Percentiles rank a stretch among this genome's conserved stretches.
Evolutionary conservation across 306 rosid species (phyloP).

Genomic region (Glycine latifolia): DNA sequence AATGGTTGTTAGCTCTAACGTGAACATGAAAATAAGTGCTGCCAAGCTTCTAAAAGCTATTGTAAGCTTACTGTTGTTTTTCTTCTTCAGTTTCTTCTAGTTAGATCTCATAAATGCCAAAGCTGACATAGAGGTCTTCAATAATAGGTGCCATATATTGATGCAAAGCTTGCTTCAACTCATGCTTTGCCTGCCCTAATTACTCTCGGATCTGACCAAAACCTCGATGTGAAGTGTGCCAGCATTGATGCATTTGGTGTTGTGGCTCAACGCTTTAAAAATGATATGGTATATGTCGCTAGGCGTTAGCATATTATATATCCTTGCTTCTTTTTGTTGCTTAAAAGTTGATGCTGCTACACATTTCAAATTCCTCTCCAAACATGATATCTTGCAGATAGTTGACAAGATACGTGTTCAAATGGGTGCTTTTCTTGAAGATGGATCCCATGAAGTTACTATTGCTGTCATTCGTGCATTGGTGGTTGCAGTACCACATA

Average conservation of each 20-base stretch:
- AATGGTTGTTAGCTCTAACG: slow-evolving; percentile 84
- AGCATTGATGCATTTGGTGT: slow-evolving; percentile 90
- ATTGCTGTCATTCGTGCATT: slow-evolving; percentile 87
- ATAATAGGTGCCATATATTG: slow-evolving; percentile 78
- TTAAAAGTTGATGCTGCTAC: slow-evolving; percentile 30
- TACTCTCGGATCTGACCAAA: slow-evolving; percentile 87
- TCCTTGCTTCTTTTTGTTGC: slow-evolving; percentile 28
- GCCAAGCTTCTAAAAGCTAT: slow-evolving; percentile 76
- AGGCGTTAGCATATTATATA: background rate
- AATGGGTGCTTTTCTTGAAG: slow-evolving; percentile 99
- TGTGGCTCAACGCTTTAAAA: slow-evolving; percentile 89
- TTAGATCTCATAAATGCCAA: slow-evolving; percentile 42
- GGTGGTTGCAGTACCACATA: slow-evolving; percentile 86
- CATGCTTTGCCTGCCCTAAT: slow-evolving; percentile 84
- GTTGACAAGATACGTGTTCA: slow-evolving; percentile 96
- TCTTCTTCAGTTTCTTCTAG: slow-evolving; percentile 32
- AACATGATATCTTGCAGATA: slow-evolving; percentile 58
- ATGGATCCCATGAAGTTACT: slow-evolving; percentile 96
- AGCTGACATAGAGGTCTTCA: slow-evolving; percentile 40
- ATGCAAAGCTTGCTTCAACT: slow-evolving; percentile 79
- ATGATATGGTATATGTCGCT: slow-evolving; percentile 63
- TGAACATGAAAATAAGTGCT: slow-evolving; percentile 71
- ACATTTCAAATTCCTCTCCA: slow-evolving; percentile 40
- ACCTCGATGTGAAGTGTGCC: slow-evolving; percentile 80
- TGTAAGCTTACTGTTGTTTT: slow-evolving; percentile 57